Evolutionary conservation across 768 basidiomycete genomes (phyloP), one percentile per base, ranked within the genome.

Genomic region (Leccinum disarticulatum): DNA sequence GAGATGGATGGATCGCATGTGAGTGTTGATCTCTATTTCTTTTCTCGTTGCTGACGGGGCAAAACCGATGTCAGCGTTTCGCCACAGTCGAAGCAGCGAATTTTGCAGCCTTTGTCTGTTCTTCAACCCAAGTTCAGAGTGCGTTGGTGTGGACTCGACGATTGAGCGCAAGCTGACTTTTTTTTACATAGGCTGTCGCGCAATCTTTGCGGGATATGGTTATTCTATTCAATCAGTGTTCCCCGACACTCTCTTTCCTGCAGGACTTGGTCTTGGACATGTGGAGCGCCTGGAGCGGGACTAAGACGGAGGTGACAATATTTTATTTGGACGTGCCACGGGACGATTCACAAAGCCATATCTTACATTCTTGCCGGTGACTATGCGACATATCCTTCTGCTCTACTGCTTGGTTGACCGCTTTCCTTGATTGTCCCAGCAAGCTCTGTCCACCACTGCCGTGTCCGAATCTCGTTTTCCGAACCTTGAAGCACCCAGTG

Each of bases 1-100:
- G 56, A 82, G 91, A 57, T 98, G 95, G 95, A 96, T 98, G 93
- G 93, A 95, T 65, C 79, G 87, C 71, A 93, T 94, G 93, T 94
- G 70, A 35, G 35, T 19, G 83, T 69, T 3, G n/a, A 2, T 56
- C 52, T 6, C 1, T 31, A 35, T 35, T 43, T 55, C 4, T n/a
- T 43, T 43, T 43, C 41, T 43, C n/a, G 27, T 30, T 10, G 2
- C 14, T 22, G 13, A 46, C 17, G 17, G 30, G 19, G 31, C 50
- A 3, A 48, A 25, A 52, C 33, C 3, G n/a, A 27, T 2, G 6
- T 60, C 64, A 94, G 92, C 69, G 91, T 96, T 14, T 93, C 91
- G 17, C 88, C 88, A 62, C 91, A 93, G 64, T 94, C 93, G 15
- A 90, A 94, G 63, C 91, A 95, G 69, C 87, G 93, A 69, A 97